Evolutionary conservation across 78 protist genomes (phyloP).

Genomic region (Mantamonas sphyraenae): DNA sequence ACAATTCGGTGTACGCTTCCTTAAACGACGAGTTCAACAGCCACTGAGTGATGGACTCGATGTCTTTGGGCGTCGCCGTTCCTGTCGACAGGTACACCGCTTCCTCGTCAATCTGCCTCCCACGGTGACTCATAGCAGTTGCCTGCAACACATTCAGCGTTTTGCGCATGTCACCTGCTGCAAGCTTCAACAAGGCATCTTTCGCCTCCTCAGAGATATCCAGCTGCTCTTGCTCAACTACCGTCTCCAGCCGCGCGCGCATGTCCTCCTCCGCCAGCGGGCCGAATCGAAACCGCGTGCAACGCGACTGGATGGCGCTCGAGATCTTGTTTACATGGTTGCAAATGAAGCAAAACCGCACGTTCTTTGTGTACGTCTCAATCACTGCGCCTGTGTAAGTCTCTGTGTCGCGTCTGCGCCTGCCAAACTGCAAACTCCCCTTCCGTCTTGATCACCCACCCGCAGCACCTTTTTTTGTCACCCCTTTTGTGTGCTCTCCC

Average conservation of each 20-base stretch:
- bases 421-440: too few relatives aligned
- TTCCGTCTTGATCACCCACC: too few relatives aligned
- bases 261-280: conserved; percentile 63
- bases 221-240: background rate
- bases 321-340: conserved; percentile 87
- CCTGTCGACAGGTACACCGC: conserved; percentile 72
- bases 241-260: conserved; percentile 24
- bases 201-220: too few relatives aligned
- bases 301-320: conserved; percentile 95
- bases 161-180: conserved; percentile 59
- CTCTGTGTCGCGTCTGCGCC: too few relatives aligned
- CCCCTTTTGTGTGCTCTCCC: too few relatives aligned
- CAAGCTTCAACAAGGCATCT: too few relatives aligned
- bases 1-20: conserved; percentile 17
- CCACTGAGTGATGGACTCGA: conserved; percentile 13
- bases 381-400: conserved; percentile 70
- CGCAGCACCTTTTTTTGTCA: too few relatives aligned
- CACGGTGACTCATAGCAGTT: conserved; percentile 7
- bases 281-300: conserved; percentile 89
- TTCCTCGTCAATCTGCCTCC: conserved; percentile 23
- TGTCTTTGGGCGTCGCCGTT: conserved; percentile 51
- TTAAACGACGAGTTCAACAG: conserved; percentile 39
- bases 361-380: conserved; percentile 81
- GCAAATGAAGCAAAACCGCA: conserved; percentile 94
- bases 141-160: conserved; percentile 47